Evolutionary conservation across 2,329 filamentous ascomycete genomes (phyloP), one percentile per base, ranked within the genome.

Genomic region (Coccinonectria pachysandricola): DNA sequence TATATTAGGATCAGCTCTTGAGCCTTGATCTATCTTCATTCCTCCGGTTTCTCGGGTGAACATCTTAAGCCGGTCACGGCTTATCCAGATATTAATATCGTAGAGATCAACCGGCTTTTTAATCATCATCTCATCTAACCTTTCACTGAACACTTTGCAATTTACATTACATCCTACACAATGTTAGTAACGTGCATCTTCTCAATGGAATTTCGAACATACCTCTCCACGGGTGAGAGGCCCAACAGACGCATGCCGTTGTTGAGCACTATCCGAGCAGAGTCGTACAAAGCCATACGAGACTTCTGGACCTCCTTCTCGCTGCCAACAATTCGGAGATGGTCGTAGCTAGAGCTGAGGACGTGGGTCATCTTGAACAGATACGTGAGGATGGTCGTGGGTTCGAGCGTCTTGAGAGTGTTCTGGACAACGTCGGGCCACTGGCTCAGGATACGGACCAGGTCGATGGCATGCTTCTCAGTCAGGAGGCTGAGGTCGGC

Each of bases 341-440:
- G 76, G 46, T 87, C 82, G 56, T 92, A 92, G 52, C 79, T 85
- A 28, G 72, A 78, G 59, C 78, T 85, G 28, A 92, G 57, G 14
- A 73, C 64, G 55, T 92, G 84, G 3, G 81, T 83, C 76, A 92
- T 81, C 68, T 82, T 84, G 66, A 88, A 91, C 22, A 91, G 64
- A 52, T 88, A 58, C n/a, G 56, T 60, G 37, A 61, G 50, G 30
- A 56, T 52, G 6, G 57, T 61, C 8, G 65, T 68, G 12, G 83
- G 83, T 56, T 92, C 86, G 12, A 86, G 68, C 1, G 83, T 92
- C 64, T 82, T 83, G 43, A 91, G 64, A 0, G 85, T 87, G 56
- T 88, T 88, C 48, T 79, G 65, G 32, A 92, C 75, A 5, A 85
- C 80, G 45, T 92, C 85, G 3, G 86, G 86, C 70, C 82, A 93